Evolutionary conservation across 1,284 basidiomycete genomes (phyloP), one percentile per base, ranked within the genome.

Genomic region (Phellopilus nigrolimitatus): DNA sequence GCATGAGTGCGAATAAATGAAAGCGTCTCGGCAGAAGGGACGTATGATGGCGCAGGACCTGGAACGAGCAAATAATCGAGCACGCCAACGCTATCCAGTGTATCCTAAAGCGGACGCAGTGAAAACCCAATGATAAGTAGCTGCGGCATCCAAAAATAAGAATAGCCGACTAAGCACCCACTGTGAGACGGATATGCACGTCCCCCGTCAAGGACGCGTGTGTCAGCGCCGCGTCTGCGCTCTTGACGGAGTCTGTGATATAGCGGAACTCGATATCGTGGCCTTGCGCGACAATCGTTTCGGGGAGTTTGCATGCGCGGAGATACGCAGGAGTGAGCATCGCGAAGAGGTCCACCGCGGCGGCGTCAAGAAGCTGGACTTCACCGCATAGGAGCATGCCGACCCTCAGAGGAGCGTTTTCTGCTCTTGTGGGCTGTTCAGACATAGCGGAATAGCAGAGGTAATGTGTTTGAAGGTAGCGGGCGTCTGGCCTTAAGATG

Each of bases 1-100:
- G 19, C 19, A 5, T 47, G 47, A 13, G 30, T 33, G 21, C 47
- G 53, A n/a, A 55, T 31, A 31, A 55, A 55, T 3, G 48, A 42
- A 7, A 27, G 17, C 25, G 40, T 45, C n/a, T 42, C 43, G 17
- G 49, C 17, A 6, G 49, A 31, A n/a, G 53, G 47, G 2, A 19
- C 34, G 49, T 55, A 55, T 10, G 46, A 7, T 5, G 44, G 48
- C 13, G 9, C 25, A 8, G 53, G 53, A 3, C 53, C 53, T 13
- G 53, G 53, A 27, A 55, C 38, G 43, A 55, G 7, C 9, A 55
- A 28, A n/a, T 34, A 47, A 21, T 55, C 53, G 25, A 55, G 49
- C n/a, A 4, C 8, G 6, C 44, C 53, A 28, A 51, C 53, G 12
- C 21, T 51, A 13, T 47, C 49, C 8, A 55, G 39, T 4, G 53